Evolutionary conservation across 2,329 filamentous ascomycete species (phyloP).

Genomic region (Nothopassalora personata): DNA sequence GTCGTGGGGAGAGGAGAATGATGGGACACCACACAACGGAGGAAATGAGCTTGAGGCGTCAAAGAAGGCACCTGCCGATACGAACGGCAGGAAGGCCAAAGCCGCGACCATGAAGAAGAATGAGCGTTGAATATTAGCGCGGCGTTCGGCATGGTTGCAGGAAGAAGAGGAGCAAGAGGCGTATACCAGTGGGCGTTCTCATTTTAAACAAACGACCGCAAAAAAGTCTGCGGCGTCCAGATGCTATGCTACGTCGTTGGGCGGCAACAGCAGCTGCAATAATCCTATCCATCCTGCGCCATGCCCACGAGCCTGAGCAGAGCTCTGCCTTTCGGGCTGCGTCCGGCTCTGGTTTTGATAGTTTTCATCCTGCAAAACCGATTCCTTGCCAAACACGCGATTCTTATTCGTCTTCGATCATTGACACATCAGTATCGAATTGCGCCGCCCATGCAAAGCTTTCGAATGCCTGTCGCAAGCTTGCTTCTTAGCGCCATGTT

Average conservation of each 20-base stretch:
- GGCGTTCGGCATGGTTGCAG: background rate
- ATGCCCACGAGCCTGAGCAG: background rate
- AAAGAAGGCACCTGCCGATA: background rate
- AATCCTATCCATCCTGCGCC: background rate
- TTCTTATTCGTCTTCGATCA: constrained; percentile 7
- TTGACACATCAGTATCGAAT: constrained; percentile 8
- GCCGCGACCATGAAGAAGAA: background rate
- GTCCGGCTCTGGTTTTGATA: background rate
- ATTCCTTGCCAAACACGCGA: background rate
- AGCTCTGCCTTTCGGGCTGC: background rate
- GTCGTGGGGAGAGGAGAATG: background rate
- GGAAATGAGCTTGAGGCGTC: background rate
- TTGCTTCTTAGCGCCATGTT: background rate
- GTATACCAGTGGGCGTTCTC: background rate
- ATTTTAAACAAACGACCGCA: background rate
- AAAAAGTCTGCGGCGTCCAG: background rate
- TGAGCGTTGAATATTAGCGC: background rate
- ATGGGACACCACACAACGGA: background rate
- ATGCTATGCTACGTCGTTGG: background rate
- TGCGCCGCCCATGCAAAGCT: constrained; percentile 7
- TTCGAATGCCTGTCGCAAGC: background rate
- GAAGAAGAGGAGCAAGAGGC: background rate
- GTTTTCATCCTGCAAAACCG: background rate
- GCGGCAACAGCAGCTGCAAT: background rate
- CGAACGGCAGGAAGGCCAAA: background rate